Evolutionary conservation across 176 grass and related monocot species (phyloP).

Genomic region (Ampelocalamus luodianensis): DNA sequence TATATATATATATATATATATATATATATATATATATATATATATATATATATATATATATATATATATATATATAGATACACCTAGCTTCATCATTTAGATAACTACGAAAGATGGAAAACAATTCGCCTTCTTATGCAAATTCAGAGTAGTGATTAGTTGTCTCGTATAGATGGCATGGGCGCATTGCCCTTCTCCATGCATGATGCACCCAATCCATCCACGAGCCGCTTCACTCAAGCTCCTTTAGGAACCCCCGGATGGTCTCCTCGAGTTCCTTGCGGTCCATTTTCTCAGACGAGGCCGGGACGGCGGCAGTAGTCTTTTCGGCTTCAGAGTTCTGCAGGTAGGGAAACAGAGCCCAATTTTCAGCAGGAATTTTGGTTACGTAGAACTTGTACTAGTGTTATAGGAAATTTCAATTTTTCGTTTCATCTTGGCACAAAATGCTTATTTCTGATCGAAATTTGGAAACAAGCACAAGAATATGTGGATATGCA

Average conservation of each 20-base stretch:
- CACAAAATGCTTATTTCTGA: neutral
- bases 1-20: too few species aligned
- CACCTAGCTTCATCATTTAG: too few species aligned
- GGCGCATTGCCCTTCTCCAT: neutral
- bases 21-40: too few species aligned
- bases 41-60: too few species aligned
- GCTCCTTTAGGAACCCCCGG: neutral
- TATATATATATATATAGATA: too few species aligned
- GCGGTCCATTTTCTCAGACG: neutral
- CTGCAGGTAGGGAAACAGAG: neutral
- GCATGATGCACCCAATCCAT: neutral
- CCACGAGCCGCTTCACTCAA: neutral
- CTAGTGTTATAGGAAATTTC: neutral
- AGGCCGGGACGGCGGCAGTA: too few species aligned
- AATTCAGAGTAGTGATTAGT: neutral
- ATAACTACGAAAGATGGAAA: neutral
- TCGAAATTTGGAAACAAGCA: neutral
- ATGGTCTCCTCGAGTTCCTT: neutral
- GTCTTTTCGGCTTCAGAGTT: neutral
- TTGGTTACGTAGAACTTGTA: neutral
- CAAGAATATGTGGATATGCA: neutral
- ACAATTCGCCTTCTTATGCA: neutral
- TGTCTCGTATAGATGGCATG: neutral
- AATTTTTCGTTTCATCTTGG: neutral
- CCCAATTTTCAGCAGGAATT: neutral